Evolutionary conservation across 2,329 filamentous ascomycete species (phyloP).

Genomic region (Myriosclerotinia curreyana): DNA sequence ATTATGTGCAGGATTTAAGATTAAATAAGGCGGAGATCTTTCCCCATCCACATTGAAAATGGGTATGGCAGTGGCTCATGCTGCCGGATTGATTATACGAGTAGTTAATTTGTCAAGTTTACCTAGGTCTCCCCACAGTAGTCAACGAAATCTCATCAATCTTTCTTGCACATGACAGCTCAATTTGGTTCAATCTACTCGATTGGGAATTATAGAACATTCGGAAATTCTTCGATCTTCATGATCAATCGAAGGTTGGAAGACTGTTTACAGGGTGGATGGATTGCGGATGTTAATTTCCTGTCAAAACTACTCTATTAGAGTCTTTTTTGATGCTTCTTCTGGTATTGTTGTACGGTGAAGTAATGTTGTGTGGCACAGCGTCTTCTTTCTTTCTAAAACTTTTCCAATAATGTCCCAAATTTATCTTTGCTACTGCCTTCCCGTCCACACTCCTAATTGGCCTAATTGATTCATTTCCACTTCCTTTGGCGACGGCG

Average conservation of each 20-base stretch:
- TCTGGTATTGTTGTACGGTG: background rate
- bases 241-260: conserved; percentile 9
- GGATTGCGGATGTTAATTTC: conserved; percentile 13
- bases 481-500: background rate
- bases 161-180: no score
- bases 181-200: background rate
- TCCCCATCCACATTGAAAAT: background rate
- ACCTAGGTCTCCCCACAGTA: background rate
- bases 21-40: conserved; percentile 7
- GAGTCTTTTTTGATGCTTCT: background rate
- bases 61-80: conserved; percentile 5
- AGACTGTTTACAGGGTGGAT: background rate
- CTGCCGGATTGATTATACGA: conserved; percentile 2
- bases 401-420: background rate
- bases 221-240: conserved; percentile 4
- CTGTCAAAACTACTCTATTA: background rate
- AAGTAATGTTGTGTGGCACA: conserved; percentile 8
- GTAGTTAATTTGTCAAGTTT: conserved; percentile 10
- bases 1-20: conserved; percentile 14
- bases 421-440: background rate
- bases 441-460: background rate
- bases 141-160: no score
- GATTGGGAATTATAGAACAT: background rate
- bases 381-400: background rate
- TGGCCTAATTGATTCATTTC: background rate